These are phyloP conservation scores for Torulaspora pretoriensis DNA, from an alignment of 1,139 yeast species.

Conservation along the genomic window DNA sequence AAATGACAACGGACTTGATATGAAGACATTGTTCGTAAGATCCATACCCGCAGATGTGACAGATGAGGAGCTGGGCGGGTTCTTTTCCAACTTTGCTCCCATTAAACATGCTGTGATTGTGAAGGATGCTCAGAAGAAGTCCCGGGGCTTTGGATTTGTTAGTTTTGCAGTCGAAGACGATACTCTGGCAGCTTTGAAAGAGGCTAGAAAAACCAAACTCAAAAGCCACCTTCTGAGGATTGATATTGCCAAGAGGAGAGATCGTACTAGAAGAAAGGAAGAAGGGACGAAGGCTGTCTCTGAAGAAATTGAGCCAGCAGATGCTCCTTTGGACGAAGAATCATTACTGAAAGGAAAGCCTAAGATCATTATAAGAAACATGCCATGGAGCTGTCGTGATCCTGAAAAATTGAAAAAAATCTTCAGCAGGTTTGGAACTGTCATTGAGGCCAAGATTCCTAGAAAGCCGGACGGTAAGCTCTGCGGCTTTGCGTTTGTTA, in stretches of 20 bases:
- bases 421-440: constrained; percentile 79
- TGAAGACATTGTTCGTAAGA: constrained; percentile 76
- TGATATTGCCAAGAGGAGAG: constrained; percentile 90
- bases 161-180: constrained; percentile 85
- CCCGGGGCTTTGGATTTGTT: constrained; percentile 95
- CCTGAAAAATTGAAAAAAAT: constrained; percentile 65
- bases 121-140: constrained; percentile 62
- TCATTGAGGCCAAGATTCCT: constrained; percentile 85
- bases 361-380: constrained; percentile 78
- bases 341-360: constrained; percentile 64
- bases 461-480: constrained; percentile 81
- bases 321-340: constrained; percentile 36
- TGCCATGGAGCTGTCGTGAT: constrained; percentile 93
- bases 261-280: constrained; percentile 42
- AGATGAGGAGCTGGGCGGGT: constrained; percentile 73
- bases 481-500: constrained; percentile 93
- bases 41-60: constrained; percentile 78
- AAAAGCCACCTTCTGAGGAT: constrained; percentile 65
- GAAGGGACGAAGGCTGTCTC: constrained; percentile 24
- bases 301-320: constrained; percentile 21
- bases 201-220: constrained; percentile 63
- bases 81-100: constrained; percentile 88
- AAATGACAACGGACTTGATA: constrained; percentile 34
- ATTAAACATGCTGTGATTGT: constrained; percentile 94
- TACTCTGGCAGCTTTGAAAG: constrained; percentile 67